phyloP scores from a whole-genome alignment of 352 stramenopile species.

The Stephanocyclus meneghinianus region DNA sequence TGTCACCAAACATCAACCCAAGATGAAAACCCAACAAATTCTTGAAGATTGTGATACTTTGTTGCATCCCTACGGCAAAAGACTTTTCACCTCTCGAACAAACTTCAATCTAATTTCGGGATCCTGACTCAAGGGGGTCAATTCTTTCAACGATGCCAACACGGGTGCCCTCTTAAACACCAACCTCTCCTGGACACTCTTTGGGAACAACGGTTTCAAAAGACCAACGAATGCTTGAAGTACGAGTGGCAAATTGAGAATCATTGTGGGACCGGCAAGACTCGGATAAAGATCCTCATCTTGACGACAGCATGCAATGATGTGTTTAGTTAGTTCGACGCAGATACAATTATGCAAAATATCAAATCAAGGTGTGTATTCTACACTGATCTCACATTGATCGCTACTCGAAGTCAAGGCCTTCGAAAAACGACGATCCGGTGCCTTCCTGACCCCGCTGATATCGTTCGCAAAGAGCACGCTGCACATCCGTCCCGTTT shows the following conservation, averaged over 20 bases:
- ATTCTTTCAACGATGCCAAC: conserved; percentile 47
- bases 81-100: conserved; percentile 40
- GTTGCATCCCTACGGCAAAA: conserved; percentile 28
- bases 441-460: conserved; percentile 43
- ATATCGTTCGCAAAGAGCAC: conserved; percentile 61
- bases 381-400: conserved; percentile 15
- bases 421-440: conserved; percentile 45
- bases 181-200: conserved; percentile 53
- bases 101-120: conserved; percentile 26
- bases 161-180: conserved; percentile 51
- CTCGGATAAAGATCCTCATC: conserved; percentile 32
- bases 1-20: too few species aligned
- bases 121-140: conserved; percentile 39
- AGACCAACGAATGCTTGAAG: conserved; percentile 55
- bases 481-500: conserved; percentile 39
- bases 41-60: too few species aligned
- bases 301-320: too few species aligned
- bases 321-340: too few species aligned
- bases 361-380: background rate
- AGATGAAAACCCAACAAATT: too few species aligned
- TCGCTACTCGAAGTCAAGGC: conserved; percentile 46
- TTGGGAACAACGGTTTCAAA: conserved; percentile 55
- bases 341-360: too few species aligned
- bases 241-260: conserved; percentile 51
- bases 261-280: conserved; percentile 51